Evolutionary conservation across 2,329 filamentous ascomycete species (phyloP), one percentile per base, ranked within the genome.

Genomic region (Immersiporthe knoxdaviesiana): DNA sequence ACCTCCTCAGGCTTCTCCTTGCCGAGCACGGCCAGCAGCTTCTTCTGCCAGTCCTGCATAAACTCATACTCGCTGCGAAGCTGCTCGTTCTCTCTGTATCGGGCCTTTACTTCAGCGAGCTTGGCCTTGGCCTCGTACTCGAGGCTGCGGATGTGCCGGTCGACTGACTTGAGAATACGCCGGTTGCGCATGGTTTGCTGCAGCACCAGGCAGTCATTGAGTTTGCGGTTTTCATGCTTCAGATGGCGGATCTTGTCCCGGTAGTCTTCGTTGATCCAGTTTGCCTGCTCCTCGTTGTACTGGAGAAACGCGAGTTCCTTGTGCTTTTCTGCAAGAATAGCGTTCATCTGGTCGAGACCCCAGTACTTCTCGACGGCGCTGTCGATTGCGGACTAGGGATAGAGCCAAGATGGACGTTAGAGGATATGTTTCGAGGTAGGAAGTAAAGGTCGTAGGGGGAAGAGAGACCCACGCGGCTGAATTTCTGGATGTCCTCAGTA

Each of bases 321-420:
- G 18, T 63, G 47, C 54, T 63, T 66, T 47, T 54, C 32, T 63
- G 69, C 63, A 44, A 67, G 60, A 52, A 70, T 58, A 12, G 63
- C 44, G 14, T 59, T 52, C 24, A 62, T 67, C 2, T 62, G 44
- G 10, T 70, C 54, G 44, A 69, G 41, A 41, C 70, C 69, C 65
- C 41, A 64, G 60, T 70, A 63, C 24, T 63, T 68, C 30, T 66
- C 63, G n/a, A 74, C 47, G n/a, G 67, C 72, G 5, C 69, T 68
- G 21, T 74, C 54, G 47, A 74, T 62, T 18, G 73, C 72, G 35
- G 68, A 50, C 71, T 73, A n/a, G 35, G 3, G 32, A 63, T 71
- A 24, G 18, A n/a, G 37, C 4, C 16, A 24, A 47, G 16, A 10
- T 32, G 14, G 39, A 39, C 11, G 12, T 44, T 52, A 56, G 63